phyloP scores from a whole-genome alignment of 495 filamentous ascomycete genomes.

The Penicillium robsamsonii region DNA sequence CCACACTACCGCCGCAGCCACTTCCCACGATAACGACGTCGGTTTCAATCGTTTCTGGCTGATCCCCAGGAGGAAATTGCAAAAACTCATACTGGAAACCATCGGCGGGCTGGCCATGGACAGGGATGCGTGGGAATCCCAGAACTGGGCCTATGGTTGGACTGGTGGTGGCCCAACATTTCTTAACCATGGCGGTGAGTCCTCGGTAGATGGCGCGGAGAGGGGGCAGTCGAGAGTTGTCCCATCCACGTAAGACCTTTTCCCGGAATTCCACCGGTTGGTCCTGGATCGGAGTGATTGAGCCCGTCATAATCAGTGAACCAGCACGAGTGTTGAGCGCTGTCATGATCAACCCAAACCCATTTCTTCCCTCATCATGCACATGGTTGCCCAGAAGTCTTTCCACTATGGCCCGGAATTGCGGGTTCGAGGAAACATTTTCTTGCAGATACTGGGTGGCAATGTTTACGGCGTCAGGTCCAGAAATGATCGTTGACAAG shows the following conservation, averaged over 20 bases:
- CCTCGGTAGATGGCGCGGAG: constrained; percentile 57
- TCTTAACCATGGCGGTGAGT: constrained; percentile 53
- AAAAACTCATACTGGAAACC: constrained; percentile 55
- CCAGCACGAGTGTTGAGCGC: constrained; percentile 62
- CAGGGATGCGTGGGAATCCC: constrained; percentile 60
- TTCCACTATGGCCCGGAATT: constrained; percentile 44
- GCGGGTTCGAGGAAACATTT: constrained; percentile 45
- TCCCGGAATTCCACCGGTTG: constrained; percentile 61
- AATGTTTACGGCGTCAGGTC: constrained; percentile 31
- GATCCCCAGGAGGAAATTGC: constrained; percentile 45
- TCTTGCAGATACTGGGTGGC: constrained; percentile 49
- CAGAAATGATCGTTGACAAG: constrained; percentile 29
- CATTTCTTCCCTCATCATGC: constrained; percentile 48
- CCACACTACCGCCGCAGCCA: constrained; percentile 83
- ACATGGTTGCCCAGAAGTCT: constrained; percentile 44
- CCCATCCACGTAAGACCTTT: constrained; percentile 59
- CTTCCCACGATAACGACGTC: constrained; percentile 86
- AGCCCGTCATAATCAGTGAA: constrained; percentile 65
- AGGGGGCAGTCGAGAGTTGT: constrained; percentile 54
- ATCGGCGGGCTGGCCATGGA: constrained; percentile 58
- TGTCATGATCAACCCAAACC: constrained; percentile 50
- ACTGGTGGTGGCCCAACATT: constrained; percentile 58
- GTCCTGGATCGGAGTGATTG: constrained; percentile 57
- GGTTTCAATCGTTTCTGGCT: constrained; percentile 60
- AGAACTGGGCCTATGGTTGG: constrained; percentile 55